Base-by-base conservation (phyloP, 225 moss, liverwort and hornwort species). In the Marchantia polymorpha region DNA sequence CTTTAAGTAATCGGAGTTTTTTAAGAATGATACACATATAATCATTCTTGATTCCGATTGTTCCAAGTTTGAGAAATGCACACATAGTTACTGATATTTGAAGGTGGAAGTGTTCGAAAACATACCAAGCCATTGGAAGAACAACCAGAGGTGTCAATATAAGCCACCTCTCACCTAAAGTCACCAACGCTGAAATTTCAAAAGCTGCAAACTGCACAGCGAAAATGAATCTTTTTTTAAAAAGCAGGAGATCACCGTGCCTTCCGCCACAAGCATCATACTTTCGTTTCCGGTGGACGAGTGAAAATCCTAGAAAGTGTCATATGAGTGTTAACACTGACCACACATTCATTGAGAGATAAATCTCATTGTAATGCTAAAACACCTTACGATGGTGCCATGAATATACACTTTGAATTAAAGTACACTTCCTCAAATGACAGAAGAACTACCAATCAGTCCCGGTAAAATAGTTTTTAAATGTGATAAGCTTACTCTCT, bases 51-150 rank as follows among this genome's bases (percentile, higher is more conserved):
- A n/a, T n/a, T 39, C 39, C 39, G 39, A 5, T 39, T 39, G 39
- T 2, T 39, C 39, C 39, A 2, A 39, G 39, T 39, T 39, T 2
- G 39, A 39, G 39, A 39, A 39, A 39, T 39, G 39, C 39, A 39
- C 39, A 39, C 39, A 39, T 39, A 2, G 39, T 39, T 39, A 39
- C 39, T 8, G 14, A 3, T 2, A 4, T 71, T 50, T 17, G 39
- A 49, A 23, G 50, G 23, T 9, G 71, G 12, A 50, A 61, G 23
- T 23, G n/a, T 23, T 61, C 22, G 8, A 53, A 25, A 25, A 31
- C 49, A 75, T 90, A 96, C 96, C 94, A 96, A 77, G 94, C 97
- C 97, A 99, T 99, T 53, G 97, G 97, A 17, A 99, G 73, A 23
- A 91, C 82, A 76, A 99, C 89, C 7, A 99, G 76, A 64, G 97